Conservation (phyloP, 192 early-diverging fungal species). For the Backusella macrospora region DNA sequence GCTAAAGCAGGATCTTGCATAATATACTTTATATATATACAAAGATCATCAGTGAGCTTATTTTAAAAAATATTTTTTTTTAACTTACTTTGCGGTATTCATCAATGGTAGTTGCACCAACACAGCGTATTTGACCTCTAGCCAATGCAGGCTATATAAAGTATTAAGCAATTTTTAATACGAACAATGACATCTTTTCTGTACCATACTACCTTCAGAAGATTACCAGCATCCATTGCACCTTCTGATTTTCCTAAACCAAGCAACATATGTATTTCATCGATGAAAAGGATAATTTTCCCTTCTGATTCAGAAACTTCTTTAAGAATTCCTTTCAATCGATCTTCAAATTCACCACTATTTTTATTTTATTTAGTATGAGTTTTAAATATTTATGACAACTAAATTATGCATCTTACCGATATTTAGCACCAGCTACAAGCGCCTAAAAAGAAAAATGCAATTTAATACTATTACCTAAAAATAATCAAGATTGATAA, state of each 20-base stretch:
- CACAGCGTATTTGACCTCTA: conserved; percentile 70
- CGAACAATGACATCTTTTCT: background rate
- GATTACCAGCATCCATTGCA: conserved; percentile 77
- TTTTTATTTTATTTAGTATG: background rate
- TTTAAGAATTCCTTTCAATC: conserved; percentile 72
- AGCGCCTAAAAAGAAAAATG: conserved; percentile 28
- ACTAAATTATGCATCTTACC: conserved; percentile 45
- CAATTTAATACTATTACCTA: background rate
- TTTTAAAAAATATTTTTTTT: background rate
- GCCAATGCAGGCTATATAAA: conserved; percentile 65
- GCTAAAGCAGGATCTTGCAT: conserved; percentile 79
- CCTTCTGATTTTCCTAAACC: conserved; percentile 79
- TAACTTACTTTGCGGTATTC: conserved; percentile 66
- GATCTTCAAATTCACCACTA: conserved; percentile 84
- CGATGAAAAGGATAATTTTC: conserved; percentile 81
- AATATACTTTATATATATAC: conserved; percentile 38
- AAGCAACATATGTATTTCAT: conserved; percentile 77
- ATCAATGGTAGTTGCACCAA: conserved; percentile 80
- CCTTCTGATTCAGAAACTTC: conserved; percentile 72
- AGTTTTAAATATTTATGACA: background rate
- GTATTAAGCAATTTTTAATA: background rate
- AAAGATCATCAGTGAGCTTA: background rate
- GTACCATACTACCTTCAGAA: conserved; percentile 59
- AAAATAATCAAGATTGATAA: background rate
- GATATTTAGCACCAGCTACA: conserved; percentile 75